phyloP scores from a whole-genome alignment of 345 rosid species.

The Brassica carinata region DNA sequence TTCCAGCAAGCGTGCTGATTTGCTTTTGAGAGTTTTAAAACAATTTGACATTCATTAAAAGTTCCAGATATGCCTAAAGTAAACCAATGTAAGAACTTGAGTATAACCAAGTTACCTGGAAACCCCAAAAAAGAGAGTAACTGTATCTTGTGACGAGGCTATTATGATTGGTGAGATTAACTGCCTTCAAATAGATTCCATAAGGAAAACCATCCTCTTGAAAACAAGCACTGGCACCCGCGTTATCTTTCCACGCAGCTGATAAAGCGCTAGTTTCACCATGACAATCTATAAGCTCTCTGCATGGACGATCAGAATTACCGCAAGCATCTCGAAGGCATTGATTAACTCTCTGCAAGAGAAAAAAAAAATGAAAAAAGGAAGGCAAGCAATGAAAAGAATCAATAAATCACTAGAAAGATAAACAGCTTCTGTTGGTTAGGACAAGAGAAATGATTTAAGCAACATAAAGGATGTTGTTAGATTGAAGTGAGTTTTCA shows the following conservation, averaged over 20 bases:
- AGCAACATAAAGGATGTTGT: background rate
- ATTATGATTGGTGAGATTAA: constrained; percentile 52
- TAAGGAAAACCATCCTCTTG: constrained; percentile 43
- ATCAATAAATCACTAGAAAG: background rate
- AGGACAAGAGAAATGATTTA: background rate
- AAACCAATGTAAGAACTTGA: constrained; percentile 17
- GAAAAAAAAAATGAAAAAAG: background rate
- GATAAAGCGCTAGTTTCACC: background rate
- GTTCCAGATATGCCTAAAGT: background rate
- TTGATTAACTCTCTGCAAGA: constrained; percentile 78
- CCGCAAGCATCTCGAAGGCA: constrained; percentile 77
- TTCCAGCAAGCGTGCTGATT: constrained; percentile 97
- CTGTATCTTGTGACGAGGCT: constrained; percentile 59
- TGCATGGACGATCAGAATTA: constrained; percentile 30
- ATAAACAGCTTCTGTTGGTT: constrained; percentile 6
- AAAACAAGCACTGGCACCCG: constrained; percentile 57
- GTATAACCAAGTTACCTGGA: constrained; percentile 59
- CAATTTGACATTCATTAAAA: background rate
- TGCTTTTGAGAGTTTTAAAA: constrained; percentile 53
- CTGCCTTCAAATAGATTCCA: constrained; percentile 62
- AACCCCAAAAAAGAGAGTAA: constrained; percentile 92
- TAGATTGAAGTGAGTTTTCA: background rate
- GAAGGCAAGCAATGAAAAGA: background rate
- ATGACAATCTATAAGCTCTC: constrained; percentile 65
- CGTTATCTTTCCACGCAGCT: constrained; percentile 40